These are phyloP conservation scores for Cryptococcus hybrid DNA, from an alignment of 1,284 basidiomycete species.

Conservation along the genomic window DNA sequence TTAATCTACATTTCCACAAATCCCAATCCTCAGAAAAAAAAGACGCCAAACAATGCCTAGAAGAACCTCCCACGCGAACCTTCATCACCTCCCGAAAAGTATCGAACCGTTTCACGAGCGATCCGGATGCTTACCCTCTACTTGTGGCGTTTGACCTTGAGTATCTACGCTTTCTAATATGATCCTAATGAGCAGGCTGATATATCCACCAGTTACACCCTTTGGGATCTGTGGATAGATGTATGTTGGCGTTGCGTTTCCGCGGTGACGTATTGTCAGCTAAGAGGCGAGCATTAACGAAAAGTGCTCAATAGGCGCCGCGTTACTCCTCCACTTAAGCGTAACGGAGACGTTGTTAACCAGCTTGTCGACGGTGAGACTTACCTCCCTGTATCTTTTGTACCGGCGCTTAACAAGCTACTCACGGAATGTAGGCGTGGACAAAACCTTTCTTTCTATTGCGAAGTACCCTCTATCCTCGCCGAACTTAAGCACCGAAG, in stretches of 20 bases:
- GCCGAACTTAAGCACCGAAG: conserved; percentile 58
- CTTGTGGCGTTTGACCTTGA: conserved; percentile 81
- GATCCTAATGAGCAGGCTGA: not conserved
- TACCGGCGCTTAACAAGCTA: not conserved
- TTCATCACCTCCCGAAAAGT: conserved; percentile 16
- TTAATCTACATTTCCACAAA: not conserved
- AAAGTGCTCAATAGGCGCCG: conserved; percentile 25
- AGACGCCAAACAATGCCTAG: not conserved
- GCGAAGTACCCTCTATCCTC: conserved; percentile 72
- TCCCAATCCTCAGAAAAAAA: no score
- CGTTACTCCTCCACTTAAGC: conserved; percentile 61
- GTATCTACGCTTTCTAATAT: conserved; percentile 52
- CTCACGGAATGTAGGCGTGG: conserved; percentile 54
- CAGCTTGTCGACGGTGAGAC: conserved; percentile 61
- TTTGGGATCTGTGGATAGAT: conserved; percentile 83
- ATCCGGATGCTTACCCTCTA: conserved; percentile 57
- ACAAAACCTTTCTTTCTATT: conserved; percentile 64
- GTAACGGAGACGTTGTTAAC: conserved; percentile 60
- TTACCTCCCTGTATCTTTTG: not conserved
- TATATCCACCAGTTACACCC: conserved; percentile 61
- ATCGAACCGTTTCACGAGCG: conserved; percentile 21
- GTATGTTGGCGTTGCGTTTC: conserved; percentile 31
- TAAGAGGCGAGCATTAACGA: no score
- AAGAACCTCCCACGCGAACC: conserved; percentile 1
- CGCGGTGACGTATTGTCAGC: not conserved